phyloP scores from a whole-genome alignment of 75 land plant species.

The Adiantum capillusveneris region DNA sequence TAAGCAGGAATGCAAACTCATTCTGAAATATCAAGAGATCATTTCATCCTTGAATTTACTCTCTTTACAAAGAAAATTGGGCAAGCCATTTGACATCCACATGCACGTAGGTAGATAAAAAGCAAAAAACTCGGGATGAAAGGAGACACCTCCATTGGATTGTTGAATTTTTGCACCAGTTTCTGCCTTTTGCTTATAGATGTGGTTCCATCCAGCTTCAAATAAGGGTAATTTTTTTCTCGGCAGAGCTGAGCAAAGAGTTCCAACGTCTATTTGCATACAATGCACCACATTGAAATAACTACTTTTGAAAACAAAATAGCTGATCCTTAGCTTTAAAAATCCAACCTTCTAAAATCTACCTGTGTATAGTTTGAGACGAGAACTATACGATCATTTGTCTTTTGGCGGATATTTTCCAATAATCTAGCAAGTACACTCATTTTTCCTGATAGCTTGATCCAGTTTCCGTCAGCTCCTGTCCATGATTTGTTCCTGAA shows the following conservation, averaged over 20 bases:
- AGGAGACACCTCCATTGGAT: constrained; percentile 51
- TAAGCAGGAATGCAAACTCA: constrained; percentile 92
- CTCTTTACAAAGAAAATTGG: no score
- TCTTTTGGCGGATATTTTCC: constrained; percentile 58
- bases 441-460: constrained; percentile 95
- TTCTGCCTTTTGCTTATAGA: constrained; percentile 92
- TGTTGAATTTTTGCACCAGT: constrained; percentile 82
- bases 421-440: constrained; percentile 88
- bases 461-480: constrained; percentile 81
- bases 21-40: constrained; percentile 54
- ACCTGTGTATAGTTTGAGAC: constrained; percentile 99
- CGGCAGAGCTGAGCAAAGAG: constrained; percentile 96
- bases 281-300: constrained; percentile 4
- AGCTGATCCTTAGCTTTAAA: no score
- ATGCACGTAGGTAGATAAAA: no score
- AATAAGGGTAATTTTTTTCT: constrained; percentile 84
- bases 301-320: constrained; percentile 1
- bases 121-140: neutral
- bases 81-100: no score
- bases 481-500: constrained; percentile 82
- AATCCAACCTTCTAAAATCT: neutral
- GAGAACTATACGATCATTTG: constrained; percentile 95
- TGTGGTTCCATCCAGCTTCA: constrained; percentile 92
- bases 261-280: constrained; percentile 68
- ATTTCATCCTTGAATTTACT: neutral